These are phyloP conservation scores for Syncephalastrum racemosum DNA, from an alignment of 371 early-diverging fungal species.

Conservation along the genomic window DNA sequence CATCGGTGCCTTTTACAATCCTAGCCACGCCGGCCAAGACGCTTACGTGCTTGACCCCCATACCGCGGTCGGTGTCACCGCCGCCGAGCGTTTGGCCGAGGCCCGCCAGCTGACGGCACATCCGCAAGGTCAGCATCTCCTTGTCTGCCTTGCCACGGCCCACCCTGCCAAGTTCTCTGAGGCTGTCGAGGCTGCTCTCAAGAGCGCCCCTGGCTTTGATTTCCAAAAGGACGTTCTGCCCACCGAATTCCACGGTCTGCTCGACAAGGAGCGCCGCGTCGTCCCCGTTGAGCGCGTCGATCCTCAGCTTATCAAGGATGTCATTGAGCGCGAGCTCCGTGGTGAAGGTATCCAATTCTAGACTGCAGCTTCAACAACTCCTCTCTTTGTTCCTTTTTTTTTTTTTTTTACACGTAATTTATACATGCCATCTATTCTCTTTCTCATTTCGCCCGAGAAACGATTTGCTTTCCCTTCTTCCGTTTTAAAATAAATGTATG, in stretches of 20 bases:
- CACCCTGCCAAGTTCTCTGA: conserved; percentile 97
- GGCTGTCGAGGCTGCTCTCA: conserved; percentile 82
- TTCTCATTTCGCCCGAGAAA: no score
- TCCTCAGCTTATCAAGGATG: conserved; percentile 57
- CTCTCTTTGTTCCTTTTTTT: no score
- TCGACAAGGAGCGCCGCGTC: conserved; percentile 69
- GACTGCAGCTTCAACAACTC: conserved; percentile 7
- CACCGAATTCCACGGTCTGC: conserved; percentile 66
- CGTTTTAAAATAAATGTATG: no score
- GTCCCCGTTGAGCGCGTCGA: conserved; percentile 59
- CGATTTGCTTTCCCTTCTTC: no score
- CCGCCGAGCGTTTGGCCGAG: conserved; percentile 62
- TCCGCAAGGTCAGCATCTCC: conserved; percentile 37
- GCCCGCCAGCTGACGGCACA: conserved; percentile 28
- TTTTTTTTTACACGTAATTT: no score
- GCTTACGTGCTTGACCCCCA: conserved; percentile 93
- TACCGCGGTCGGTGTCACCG: conserved; percentile 92
- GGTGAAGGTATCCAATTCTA: conserved; percentile 48
- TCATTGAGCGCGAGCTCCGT: conserved; percentile 57
- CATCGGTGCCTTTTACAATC: conserved; percentile 70
- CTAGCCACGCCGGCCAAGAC: conserved; percentile 39
- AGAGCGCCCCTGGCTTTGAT: conserved; percentile 52
- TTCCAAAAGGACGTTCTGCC: conserved; percentile 70
- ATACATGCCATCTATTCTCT: no score
- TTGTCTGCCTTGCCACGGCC: conserved; percentile 89